These are phyloP conservation scores for Daldinia grandis DNA, from an alignment of 495 filamentous ascomycete species.

Conservation along the genomic window DNA sequence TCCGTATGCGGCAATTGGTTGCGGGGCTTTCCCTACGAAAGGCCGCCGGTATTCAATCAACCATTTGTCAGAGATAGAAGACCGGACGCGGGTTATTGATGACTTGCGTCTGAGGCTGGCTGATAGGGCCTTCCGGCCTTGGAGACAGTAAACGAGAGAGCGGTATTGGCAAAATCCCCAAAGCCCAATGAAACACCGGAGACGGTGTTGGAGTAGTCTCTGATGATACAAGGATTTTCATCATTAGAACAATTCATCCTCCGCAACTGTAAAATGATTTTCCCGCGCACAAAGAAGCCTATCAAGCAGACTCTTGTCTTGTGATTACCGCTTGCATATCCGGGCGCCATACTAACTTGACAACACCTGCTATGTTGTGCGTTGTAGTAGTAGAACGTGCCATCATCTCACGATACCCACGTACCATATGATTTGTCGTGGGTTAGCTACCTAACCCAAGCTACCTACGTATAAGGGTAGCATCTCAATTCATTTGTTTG, in stretches of 20 bases:
- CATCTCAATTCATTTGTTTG: constrained; percentile 3
- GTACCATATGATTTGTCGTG: constrained; percentile 17
- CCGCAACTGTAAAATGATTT: constrained; percentile 11
- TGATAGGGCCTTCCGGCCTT: constrained; percentile 23
- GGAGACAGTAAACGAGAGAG: not conserved
- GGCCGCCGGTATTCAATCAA: constrained; percentile 21
- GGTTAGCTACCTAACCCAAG: not conserved
- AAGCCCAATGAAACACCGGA: constrained; percentile 23
- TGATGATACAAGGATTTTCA: constrained; percentile 24
- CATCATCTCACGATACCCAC: constrained; percentile 36
- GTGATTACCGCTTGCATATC: constrained; percentile 14
- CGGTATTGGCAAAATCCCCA: constrained; percentile 1
- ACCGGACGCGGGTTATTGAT: constrained; percentile 40
- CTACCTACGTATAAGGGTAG: not conserved
- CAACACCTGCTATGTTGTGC: not conserved
- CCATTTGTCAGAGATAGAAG: constrained; percentile 41
- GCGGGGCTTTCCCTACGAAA: constrained; percentile 28
- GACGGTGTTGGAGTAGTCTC: constrained; percentile 5
- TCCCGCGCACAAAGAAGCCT: constrained; percentile 6
- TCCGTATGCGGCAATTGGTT: constrained; percentile 36
- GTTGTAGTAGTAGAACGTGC: constrained; percentile 25
- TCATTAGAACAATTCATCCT: constrained; percentile 9
- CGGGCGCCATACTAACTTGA: constrained; percentile 14
- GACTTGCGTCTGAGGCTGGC: constrained; percentile 36
- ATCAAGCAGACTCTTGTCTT: constrained; percentile 11